Conservation (phyloP, 1,284 basidiomycete genomes). For the Vanrija sp. region DNA sequence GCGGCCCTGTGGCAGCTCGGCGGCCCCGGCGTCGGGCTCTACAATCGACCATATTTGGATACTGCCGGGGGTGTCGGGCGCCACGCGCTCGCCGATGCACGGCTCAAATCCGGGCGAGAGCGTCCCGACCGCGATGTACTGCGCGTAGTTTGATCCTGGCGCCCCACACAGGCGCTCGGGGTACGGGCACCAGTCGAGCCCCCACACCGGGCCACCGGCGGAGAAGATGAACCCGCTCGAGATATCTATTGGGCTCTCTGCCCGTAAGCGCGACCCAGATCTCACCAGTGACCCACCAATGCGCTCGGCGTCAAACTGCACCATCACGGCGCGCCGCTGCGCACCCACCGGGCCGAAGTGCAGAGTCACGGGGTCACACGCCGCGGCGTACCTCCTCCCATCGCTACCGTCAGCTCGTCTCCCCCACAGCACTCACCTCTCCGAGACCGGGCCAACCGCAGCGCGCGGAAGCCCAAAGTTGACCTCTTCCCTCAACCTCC, state of each 20-base stretch:
- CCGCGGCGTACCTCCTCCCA: slow-evolving; percentile 26
- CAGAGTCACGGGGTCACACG: not conserved
- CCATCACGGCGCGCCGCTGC: slow-evolving; percentile 14
- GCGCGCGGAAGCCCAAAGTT: slow-evolving; percentile 10
- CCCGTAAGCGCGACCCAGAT: not conserved
- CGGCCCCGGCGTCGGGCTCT: not conserved
- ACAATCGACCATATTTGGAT: slow-evolving; percentile 50
- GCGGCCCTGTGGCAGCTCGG: not conserved
- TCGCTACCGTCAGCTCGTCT: slow-evolving; percentile 16
- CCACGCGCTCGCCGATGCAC: slow-evolving; percentile 24
- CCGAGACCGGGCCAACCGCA: too few relatives aligned
- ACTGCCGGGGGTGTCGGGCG: slow-evolving; percentile 16
- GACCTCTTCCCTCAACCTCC: slow-evolving; percentile 32
- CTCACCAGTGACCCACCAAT: slow-evolving; percentile 18
- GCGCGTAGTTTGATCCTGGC: slow-evolving; percentile 57
- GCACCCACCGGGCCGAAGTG: slow-evolving; percentile 25
- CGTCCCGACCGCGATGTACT: slow-evolving; percentile 79
- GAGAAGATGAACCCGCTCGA: slow-evolving; percentile 53
- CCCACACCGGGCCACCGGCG: slow-evolving; percentile 79
- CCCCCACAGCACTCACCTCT: not conserved
- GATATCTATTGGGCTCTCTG: not conserved
- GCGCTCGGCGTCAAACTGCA: slow-evolving; percentile 17
- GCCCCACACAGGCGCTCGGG: slow-evolving; percentile 54
- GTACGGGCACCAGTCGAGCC: slow-evolving; percentile 83
- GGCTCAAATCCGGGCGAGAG: slow-evolving; percentile 50